Percentiles rank a stretch among this genome's conserved stretches.
Conservation (phyloP, 768 basidiomycete species). For the Rhizopogon sp. region DNA sequence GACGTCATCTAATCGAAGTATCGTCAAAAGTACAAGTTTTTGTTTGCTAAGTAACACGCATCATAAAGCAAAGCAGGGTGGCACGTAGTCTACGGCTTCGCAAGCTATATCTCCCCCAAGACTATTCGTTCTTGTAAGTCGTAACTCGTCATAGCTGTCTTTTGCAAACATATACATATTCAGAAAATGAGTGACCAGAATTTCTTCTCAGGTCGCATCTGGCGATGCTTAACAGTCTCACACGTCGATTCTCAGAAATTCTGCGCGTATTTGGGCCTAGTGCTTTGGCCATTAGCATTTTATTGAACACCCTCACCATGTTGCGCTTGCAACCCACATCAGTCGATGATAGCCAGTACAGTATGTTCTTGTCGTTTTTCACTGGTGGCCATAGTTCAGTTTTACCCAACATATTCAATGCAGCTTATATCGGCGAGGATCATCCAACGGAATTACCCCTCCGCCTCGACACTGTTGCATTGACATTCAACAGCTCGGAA, state of each 20-base stretch:
- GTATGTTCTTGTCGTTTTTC: not conserved
- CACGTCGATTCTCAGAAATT: no score
- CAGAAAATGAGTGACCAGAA: not conserved
- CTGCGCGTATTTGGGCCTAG: not conserved
- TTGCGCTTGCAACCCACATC: not conserved
- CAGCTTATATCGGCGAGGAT: constrained; percentile 24
- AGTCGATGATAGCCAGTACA: constrained; percentile 2
- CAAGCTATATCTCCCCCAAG: no score
- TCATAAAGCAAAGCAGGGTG: no score
- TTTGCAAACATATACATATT: not conserved
- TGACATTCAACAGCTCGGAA: constrained; percentile 22
- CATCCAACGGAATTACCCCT: constrained; percentile 18
- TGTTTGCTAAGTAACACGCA: no score
- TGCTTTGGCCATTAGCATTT: not conserved
- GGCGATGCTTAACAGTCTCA: not conserved
- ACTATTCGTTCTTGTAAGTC: no score
- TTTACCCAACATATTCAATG: not conserved
- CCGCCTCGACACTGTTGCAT: constrained; percentile 4
- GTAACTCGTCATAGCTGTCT: not conserved
- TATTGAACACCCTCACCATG: not conserved
- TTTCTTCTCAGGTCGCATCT: not conserved
- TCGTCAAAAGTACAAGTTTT: no score
- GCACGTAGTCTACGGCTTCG: not conserved
- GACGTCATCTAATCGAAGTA: no score
- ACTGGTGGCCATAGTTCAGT: not conserved